Evolutionary conservation across 805 yeast genomes (phyloP), one percentile per base, ranked within the genome.

Genomic region (Komagataella phaffii): DNA sequence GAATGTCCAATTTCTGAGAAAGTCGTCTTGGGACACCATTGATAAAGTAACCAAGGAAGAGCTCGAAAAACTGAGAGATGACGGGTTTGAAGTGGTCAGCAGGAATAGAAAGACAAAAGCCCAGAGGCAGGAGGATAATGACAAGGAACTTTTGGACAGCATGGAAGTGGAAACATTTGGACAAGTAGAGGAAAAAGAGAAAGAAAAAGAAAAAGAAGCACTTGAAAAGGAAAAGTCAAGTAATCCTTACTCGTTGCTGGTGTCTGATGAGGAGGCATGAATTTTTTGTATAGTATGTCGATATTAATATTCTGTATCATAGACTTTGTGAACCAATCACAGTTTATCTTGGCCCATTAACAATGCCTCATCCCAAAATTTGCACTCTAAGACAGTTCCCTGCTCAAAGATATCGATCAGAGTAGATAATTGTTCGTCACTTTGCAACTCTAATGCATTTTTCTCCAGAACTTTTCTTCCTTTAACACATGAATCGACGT

Each of bases 1-100:
- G 58, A 76, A 70, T 57, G 80, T 84, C 24, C 83, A 79, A 58
- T 68, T 64, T 18, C 72, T 83, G 8, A 73, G 93, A 64, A 84
- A 83, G 62, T 68, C 86, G 0, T 83, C 79, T 14, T 85, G 91
- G 93, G 89, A 83, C 49, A 68, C 72, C 47, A 81, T 83, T 51
- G 85, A 83, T 61, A 69, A 75, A 53, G 63, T 64, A 30, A 74
- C 80, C 8, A 72, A 62, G 52, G 63, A 64, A 24, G 46, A 65
- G 54, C 53, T 80, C 73, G 58, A 86, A 14, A 30, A 30, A 3
- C 10, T 30, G 69, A 17, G 78, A 70, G 59, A 80, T 79, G 55
- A 79, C 67, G 59, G 76, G 71, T 47, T 61, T 66, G 17, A 67
- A 62, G 53, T 73, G 40, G 40, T 30, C 5, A 30, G 40, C 40